A percentile compares a stretch with the other conserved stretches of the same genome.
These are phyloP conservation scores for Heracleum sosnowskyi DNA, from an alignment of 129 eudicot genomes.

Conservation along the genomic window DNA sequence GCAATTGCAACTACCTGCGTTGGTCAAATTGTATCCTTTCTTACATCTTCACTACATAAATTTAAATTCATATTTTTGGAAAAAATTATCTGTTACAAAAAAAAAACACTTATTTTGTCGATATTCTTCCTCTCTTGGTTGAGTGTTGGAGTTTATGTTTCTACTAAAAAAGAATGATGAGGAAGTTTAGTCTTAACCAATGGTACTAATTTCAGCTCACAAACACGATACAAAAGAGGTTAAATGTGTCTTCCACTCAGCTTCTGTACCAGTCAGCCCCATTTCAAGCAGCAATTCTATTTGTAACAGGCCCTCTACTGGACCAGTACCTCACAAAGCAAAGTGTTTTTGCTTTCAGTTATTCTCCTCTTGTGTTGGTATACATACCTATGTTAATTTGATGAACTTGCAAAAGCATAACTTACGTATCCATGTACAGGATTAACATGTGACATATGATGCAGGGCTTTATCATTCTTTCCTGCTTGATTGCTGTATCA, in stretches of 20 bases:
- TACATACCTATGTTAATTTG: background rate
- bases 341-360: conserved; percentile 77
- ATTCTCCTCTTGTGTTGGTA: conserved; percentile 80
- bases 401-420: background rate
- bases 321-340: conserved; percentile 77
- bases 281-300: conserved; percentile 84
- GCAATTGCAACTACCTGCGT: conserved; percentile 86
- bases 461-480: conserved; percentile 78
- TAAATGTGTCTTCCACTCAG: conserved; percentile 90
- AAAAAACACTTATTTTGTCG: background rate
- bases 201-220: conserved; percentile 52
- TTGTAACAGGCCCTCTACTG: conserved; percentile 77
- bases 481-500: conserved; percentile 91
- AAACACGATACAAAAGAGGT: conserved; percentile 89
- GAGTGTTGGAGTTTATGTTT: background rate
- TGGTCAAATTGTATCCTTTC: conserved; percentile 82
- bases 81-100: background rate
- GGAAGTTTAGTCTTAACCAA: conserved; percentile 18
- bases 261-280: conserved; percentile 97
- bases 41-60: background rate
- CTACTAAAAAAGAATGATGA: background rate
- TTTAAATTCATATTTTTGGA: background rate
- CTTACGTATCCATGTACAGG: background rate
- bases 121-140: background rate
- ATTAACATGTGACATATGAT: conserved; percentile 1